phyloP scores from a whole-genome alignment of 768 basidiomycete genomes.

The Steccherinum ochraceum region DNA sequence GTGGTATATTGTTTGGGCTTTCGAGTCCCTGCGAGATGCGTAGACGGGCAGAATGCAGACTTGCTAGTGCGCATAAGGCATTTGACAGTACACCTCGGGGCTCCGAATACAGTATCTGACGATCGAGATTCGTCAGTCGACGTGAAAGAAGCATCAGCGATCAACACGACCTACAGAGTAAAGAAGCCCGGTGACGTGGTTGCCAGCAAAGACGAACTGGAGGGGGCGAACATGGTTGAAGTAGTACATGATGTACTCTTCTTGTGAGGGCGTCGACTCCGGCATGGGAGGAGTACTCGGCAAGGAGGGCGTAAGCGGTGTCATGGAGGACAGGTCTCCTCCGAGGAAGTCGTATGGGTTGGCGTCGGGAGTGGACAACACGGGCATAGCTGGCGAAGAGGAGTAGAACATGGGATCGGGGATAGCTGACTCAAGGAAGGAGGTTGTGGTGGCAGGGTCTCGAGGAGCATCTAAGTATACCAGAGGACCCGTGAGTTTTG shows the following conservation, averaged over 20 bases:
- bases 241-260: conserved; percentile 65
- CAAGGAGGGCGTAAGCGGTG: conserved; percentile 19
- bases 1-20: conserved; percentile 40
- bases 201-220: conserved; percentile 61
- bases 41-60: conserved; percentile 58
- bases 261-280: conserved; percentile 24
- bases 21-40: conserved; percentile 58
- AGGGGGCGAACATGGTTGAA: conserved; percentile 65
- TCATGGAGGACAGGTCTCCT: background rate
- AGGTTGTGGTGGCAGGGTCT: conserved; percentile 22
- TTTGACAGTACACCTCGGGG: conserved; percentile 67
- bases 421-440: conserved; percentile 18
- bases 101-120: conserved; percentile 51
- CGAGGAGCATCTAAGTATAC: conserved; percentile 5
- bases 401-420: background rate
- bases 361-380: background rate
- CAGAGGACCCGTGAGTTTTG: background rate
- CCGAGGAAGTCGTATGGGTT: background rate
- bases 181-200: conserved; percentile 55
- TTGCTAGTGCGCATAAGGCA: conserved; percentile 71
- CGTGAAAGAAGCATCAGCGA: conserved; percentile 1
- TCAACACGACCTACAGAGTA: conserved; percentile 46
- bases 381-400: background rate
- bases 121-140: conserved; percentile 6
- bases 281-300: conserved; percentile 34